Conservation (phyloP, 257 asterid genomes). For the Jacaranda copaia region DNA sequence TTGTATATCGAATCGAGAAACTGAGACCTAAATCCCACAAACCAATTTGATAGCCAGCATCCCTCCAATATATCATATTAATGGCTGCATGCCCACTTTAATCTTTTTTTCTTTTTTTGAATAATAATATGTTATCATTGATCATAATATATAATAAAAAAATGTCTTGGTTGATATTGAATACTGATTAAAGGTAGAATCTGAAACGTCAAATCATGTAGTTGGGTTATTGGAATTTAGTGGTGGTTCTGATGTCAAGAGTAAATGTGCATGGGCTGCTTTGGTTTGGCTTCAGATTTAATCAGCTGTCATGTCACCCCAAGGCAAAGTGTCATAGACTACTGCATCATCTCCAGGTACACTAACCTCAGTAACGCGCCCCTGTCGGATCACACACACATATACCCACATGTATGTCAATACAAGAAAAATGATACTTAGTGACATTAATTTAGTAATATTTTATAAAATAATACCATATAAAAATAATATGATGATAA, state of each 20-base stretch:
- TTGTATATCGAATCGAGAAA: conserved; percentile 24
- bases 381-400: no score
- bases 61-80: not conserved
- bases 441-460: no score
- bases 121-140: not conserved
- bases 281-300: not conserved
- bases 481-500: no score
- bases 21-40: conserved; percentile 21
- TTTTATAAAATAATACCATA: no score
- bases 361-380: not conserved
- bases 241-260: conserved; percentile 1
- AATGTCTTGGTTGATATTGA: not conserved
- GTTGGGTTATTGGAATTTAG: conserved; percentile 48
- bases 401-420: no score
- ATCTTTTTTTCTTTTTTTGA: not conserved
- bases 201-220: conserved; percentile 60
- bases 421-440: no score
- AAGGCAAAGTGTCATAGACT: not conserved
- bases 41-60: not conserved
- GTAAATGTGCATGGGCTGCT: not conserved
- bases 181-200: conserved; percentile 40
- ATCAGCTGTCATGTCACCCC: conserved; percentile 19
- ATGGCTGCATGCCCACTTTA: no score
- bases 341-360: conserved; percentile 11
- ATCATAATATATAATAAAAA: not conserved